A percentile compares a stretch with the other conserved stretches of the same genome.
These are phyloP conservation scores for Yamadazyma sp. DNA, from an alignment of 1,139 yeast species.

Conservation along the genomic window DNA sequence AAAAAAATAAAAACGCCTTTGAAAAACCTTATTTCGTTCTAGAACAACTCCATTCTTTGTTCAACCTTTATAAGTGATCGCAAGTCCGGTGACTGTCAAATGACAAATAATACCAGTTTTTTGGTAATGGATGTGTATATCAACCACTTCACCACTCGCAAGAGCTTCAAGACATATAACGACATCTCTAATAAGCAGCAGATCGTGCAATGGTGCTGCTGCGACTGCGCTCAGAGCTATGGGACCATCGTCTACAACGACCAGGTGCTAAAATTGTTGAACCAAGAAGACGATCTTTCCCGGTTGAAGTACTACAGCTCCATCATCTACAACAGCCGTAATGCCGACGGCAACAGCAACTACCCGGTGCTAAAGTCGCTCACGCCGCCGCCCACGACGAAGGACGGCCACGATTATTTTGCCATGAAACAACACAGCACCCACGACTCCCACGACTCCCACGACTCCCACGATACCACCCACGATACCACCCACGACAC, in stretches of 20 bases:
- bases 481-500: too few relatives aligned
- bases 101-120: too few relatives aligned
- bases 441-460: too few relatives aligned
- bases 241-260: conserved; percentile 39
- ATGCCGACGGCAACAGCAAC: not conserved
- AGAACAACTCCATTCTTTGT: conserved; percentile 1
- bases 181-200: conserved; percentile 21
- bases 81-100: not conserved
- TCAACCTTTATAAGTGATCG: not conserved
- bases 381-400: conserved; percentile 5
- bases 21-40: conserved; percentile 4
- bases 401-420: not conserved
- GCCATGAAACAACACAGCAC: not conserved
- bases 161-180: conserved; percentile 6
- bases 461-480: too few relatives aligned
- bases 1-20: conserved; percentile 4
- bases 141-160: conserved; percentile 4
- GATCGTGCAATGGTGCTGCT: conserved; percentile 55
- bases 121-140: conserved; percentile 10
- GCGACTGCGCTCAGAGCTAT: conserved; percentile 52
- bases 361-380: conserved; percentile 5
- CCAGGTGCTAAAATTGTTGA: conserved; percentile 10
- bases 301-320: conserved; percentile 31
- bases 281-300: conserved; percentile 10
- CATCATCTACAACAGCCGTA: conserved; percentile 21